Percentiles rank a stretch among this genome's conserved stretches.
Conservation (phyloP, 2,329 filamentous ascomycete genomes). For the Aspergillus quadricinctus region DNA sequence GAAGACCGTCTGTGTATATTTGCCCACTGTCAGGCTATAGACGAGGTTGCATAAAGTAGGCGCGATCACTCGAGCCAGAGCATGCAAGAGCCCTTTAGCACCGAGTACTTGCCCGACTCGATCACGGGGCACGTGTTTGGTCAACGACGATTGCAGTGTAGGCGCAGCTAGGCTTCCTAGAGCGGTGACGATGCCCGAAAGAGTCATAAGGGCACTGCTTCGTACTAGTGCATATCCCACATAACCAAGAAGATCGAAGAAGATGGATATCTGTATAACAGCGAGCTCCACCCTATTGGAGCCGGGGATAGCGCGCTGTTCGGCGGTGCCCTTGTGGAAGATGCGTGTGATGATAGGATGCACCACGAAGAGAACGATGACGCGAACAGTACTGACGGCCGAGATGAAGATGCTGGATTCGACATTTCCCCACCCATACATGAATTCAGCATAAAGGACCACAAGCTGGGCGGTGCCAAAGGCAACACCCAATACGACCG, state of each 20-base stretch:
- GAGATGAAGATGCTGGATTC: slow-evolving; percentile 80
- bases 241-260: slow-evolving; percentile 73
- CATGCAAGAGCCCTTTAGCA: slow-evolving; percentile 79
- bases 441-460: slow-evolving; percentile 74
- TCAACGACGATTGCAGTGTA: slow-evolving; percentile 76
- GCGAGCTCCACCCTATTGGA: slow-evolving; percentile 73
- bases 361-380: slow-evolving; percentile 67
- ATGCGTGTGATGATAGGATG: slow-evolving; percentile 74
- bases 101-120: slow-evolving; percentile 83
- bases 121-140: slow-evolving; percentile 83
- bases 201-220: slow-evolving; percentile 60
- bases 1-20: slow-evolving; percentile 78
- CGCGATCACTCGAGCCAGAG: slow-evolving; percentile 70
- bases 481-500: slow-evolving; percentile 72
- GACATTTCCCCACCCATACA: slow-evolving; percentile 77
- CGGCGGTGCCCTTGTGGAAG: slow-evolving; percentile 50
- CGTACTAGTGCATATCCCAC: slow-evolving; percentile 68
- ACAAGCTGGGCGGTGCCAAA: slow-evolving; percentile 79
- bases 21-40: slow-evolving; percentile 75
- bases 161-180: slow-evolving; percentile 82
- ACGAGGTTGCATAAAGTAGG: slow-evolving; percentile 82
- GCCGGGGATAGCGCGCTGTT: slow-evolving; percentile 55
- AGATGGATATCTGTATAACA: slow-evolving; percentile 68
- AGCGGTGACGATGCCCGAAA: slow-evolving; percentile 67
- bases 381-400: slow-evolving; percentile 70